Conservation (phyloP, 805 yeast species). For the Jamesozyma jinghongensis region DNA sequence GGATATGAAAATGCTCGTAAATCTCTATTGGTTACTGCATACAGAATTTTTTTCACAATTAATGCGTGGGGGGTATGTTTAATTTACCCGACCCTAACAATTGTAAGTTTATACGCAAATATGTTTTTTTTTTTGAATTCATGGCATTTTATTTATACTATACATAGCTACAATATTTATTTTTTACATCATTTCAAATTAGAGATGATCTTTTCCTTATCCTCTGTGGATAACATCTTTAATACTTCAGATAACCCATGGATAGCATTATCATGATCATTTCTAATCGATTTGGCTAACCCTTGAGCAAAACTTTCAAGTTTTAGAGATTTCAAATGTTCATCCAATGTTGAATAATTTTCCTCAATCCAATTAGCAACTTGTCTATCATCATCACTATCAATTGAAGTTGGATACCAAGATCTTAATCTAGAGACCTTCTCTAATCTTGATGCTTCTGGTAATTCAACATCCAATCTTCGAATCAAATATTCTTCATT, state of each 20-base stretch:
- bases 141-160: no score
- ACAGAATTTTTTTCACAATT: no score
- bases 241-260: conserved; percentile 48
- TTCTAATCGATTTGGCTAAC: conserved; percentile 50
- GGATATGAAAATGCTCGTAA: no score
- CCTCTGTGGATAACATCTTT: conserved; percentile 44
- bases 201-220: conserved; percentile 38
- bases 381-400: conserved; percentile 61
- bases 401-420: conserved; percentile 68
- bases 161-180: no score
- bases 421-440: conserved; percentile 79
- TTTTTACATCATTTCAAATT: conserved; percentile 25
- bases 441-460: conserved; percentile 60
- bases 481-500: conserved; percentile 82
- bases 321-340: conserved; percentile 53
- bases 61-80: no score
- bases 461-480: conserved; percentile 57
- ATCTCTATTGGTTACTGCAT: no score
- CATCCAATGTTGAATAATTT: conserved; percentile 55
- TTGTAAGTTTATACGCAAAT: no score
- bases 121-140: no score
- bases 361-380: conserved; percentile 83
- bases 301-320: conserved; percentile 57
- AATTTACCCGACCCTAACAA: no score
- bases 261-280: conserved; percentile 44